phyloP scores from a whole-genome alignment of 352 stramenopile species.

The Pythium rishiriense region DNA sequence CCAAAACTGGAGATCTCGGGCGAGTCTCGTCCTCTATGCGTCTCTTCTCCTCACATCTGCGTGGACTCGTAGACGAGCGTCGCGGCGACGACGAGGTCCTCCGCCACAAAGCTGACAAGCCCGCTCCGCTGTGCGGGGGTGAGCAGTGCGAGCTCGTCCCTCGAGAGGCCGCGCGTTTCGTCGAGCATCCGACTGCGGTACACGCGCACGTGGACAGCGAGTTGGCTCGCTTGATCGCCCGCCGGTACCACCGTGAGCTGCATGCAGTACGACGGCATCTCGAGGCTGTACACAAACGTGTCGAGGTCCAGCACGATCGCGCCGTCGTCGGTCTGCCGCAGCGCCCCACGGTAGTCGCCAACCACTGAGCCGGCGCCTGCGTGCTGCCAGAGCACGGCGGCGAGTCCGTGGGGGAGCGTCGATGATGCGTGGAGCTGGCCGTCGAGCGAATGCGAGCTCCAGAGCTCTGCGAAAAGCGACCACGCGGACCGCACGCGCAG shows the following conservation, averaged over 20 bases:
- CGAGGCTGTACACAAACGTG: slow-evolving; percentile 23
- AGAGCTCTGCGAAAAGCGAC: slow-evolving; percentile 29
- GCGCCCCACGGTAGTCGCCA: slow-evolving; percentile 23
- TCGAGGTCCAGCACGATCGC: slow-evolving; percentile 29
- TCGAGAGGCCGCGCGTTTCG: neutral
- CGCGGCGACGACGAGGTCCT: slow-evolving; percentile 23
- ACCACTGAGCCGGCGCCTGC: slow-evolving; percentile 13
- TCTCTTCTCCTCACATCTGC: neutral
- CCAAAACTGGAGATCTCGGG: neutral
- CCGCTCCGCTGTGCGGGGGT: slow-evolving; percentile 17
- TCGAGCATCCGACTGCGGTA: slow-evolving; percentile 22
- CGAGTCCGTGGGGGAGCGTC: slow-evolving; percentile 22
- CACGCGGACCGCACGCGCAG: slow-evolving; percentile 20
- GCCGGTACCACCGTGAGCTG: slow-evolving; percentile 22
- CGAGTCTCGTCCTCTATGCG: neutral
- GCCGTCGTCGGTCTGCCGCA: slow-evolving; percentile 25
- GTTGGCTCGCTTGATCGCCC: neutral
- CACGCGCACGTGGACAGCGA: slow-evolving; percentile 21
- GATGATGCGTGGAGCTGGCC: slow-evolving; percentile 14
- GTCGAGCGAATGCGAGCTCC: slow-evolving; percentile 25
- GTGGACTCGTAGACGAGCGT: slow-evolving; percentile 21
- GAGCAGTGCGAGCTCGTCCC: slow-evolving; percentile 13
- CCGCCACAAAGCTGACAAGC: slow-evolving; percentile 19
- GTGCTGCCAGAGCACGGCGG: slow-evolving; percentile 14
- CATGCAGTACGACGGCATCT: slow-evolving; percentile 27